phyloP scores from a whole-genome alignment of 331 rosid genomes.

The Prunus yedoensis region DNA sequence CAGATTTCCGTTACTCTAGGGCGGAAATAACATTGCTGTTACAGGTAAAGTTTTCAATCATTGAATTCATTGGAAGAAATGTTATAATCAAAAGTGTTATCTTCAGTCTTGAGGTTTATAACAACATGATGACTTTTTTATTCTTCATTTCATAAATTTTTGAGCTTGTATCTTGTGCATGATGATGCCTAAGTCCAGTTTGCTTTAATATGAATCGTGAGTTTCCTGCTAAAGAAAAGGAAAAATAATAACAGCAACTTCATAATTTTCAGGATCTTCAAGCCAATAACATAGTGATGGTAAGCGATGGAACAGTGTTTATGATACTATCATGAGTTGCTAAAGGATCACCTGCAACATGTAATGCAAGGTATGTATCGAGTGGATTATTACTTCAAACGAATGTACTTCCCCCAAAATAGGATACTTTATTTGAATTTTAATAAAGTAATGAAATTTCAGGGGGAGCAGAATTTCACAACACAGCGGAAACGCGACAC shows the following conservation, averaged over 20 bases:
- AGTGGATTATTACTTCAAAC: too few species aligned
- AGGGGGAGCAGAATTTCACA: constrained; percentile 34
- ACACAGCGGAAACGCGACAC: background rate
- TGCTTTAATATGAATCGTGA: constrained; percentile 11
- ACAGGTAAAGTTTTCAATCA: constrained; percentile 50
- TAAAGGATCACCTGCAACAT: constrained; percentile 15
- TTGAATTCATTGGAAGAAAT: background rate
- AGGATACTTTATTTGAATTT: background rate
- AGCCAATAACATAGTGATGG: constrained; percentile 83
- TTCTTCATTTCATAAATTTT: background rate
- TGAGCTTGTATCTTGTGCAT: background rate
- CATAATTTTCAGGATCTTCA: constrained; percentile 67
- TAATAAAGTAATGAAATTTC: constrained; percentile 12
- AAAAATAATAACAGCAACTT: constrained; percentile 3
- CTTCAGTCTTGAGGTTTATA: background rate
- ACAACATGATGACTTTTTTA: too few species aligned
- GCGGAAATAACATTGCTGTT: constrained; percentile 63
- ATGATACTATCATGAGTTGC: constrained; percentile 58
- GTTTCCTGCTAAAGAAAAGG: background rate
- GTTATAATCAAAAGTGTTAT: too few species aligned
- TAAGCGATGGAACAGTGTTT: constrained; percentile 69
- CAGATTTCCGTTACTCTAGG: constrained; percentile 47
- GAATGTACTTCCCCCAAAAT: too few species aligned
- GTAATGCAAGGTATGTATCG: constrained; percentile 6
- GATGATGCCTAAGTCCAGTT: constrained; percentile 13